These are phyloP conservation scores for Kwoniella newhampshirensis DNA, from an alignment of 768 basidiomycete genomes.

Conservation along the genomic window DNA sequence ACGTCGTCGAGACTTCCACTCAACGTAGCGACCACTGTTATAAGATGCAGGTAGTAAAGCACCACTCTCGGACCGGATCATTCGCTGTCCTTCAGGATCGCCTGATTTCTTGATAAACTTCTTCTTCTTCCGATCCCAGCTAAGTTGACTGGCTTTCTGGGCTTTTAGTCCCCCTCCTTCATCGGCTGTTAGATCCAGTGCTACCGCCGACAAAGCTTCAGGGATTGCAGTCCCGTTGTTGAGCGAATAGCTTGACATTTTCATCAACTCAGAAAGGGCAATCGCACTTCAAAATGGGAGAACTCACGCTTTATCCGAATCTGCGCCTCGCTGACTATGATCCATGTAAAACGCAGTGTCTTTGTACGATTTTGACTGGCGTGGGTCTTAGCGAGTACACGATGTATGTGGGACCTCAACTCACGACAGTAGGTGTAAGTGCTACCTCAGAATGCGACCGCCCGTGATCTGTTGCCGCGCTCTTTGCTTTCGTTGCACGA, in stretches of 20 bases:
- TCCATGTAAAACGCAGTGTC: slow-evolving; percentile 90
- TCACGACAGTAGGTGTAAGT: too few relatives aligned
- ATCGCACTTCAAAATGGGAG: neutral
- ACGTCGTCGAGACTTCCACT: slow-evolving; percentile 64
- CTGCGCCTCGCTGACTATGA: slow-evolving; percentile 81
- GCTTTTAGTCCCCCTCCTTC: slow-evolving; percentile 61
- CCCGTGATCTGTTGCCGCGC: too few relatives aligned
- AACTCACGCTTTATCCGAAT: slow-evolving; percentile 82
- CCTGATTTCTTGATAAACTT: slow-evolving; percentile 81
- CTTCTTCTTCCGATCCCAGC: slow-evolving; percentile 96
- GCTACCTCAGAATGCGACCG: too few relatives aligned
- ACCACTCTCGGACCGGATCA: slow-evolving; percentile 90
- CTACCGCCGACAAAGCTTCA: slow-evolving; percentile 56
- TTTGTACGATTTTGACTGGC: slow-evolving; percentile 64
- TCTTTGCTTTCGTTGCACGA: slow-evolving; percentile 2
- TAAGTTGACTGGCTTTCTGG: slow-evolving; percentile 61
- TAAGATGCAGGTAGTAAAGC: slow-evolving; percentile 86
- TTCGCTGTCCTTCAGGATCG: slow-evolving; percentile 89
- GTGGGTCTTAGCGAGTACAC: slow-evolving; percentile 18
- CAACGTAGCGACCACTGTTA: slow-evolving; percentile 88
- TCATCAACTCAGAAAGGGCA: neutral
- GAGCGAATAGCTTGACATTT: slow-evolving; percentile 59
- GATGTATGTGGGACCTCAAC: too few relatives aligned
- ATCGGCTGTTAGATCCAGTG: slow-evolving; percentile 87
- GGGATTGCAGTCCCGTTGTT: slow-evolving; percentile 77